Evolutionary conservation across 257 asterid genomes (phyloP).

Genomic region (Solanum chiquidenum): DNA sequence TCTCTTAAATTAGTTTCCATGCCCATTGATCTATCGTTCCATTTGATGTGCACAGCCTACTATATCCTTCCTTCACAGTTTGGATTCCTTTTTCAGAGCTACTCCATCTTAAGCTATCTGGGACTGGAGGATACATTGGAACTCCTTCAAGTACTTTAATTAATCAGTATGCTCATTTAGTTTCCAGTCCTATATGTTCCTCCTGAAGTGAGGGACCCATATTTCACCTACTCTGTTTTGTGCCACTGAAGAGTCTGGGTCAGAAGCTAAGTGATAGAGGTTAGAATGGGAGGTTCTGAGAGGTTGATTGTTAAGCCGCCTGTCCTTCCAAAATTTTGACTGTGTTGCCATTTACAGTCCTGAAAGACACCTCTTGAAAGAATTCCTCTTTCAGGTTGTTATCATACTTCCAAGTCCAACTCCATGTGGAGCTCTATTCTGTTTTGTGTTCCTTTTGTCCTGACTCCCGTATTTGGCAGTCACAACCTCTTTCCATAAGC

Average conservation of each 20-base stretch:
- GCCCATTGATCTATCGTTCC: not conserved
- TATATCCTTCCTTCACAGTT: not conserved
- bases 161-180: not conserved
- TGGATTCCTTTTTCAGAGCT: not conserved
- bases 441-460: not conserved
- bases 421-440: not conserved
- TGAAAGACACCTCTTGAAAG: not conserved
- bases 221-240: not conserved
- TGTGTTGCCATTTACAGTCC: not conserved
- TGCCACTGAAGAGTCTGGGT: not conserved
- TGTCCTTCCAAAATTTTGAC: not conserved
- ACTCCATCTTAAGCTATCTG: not conserved
- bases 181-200: not conserved
- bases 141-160: not conserved
- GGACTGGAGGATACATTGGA: not conserved
- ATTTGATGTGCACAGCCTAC: not conserved
- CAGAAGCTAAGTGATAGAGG: not conserved
- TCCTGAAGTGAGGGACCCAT: not conserved
- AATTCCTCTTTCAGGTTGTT: not conserved
- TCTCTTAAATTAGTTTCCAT: not conserved
- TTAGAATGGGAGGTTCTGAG: not conserved
- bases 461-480: not conserved
- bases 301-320: not conserved
- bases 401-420: not conserved
- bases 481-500: not conserved